phyloP scores from a whole-genome alignment of 2,329 filamentous ascomycete genomes.

The Exophiala mesophila region DNA sequence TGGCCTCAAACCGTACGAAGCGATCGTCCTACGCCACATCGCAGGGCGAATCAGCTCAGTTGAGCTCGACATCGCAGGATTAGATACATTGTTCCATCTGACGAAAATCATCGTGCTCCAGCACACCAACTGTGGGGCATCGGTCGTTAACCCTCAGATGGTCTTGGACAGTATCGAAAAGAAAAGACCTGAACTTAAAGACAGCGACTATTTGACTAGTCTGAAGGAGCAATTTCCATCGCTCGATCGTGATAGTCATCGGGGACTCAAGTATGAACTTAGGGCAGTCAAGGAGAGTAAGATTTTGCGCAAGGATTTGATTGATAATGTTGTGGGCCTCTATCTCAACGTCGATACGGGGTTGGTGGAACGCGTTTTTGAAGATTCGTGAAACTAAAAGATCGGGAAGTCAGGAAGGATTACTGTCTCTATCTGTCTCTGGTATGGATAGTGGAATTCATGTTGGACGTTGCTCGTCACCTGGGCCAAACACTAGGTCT shows the following conservation, averaged over 20 bases:
- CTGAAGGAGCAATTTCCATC: constrained; percentile 6
- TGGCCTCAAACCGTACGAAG: constrained; percentile 4
- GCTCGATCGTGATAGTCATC: constrained; percentile 5
- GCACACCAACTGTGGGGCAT: constrained; percentile 11
- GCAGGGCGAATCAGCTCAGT: constrained; percentile 8
- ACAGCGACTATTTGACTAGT: background rate
- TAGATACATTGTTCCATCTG: constrained; percentile 11
- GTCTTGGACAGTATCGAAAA: constrained; percentile 1
- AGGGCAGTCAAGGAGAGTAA: constrained; percentile 4
- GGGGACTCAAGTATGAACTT: constrained; percentile 5
- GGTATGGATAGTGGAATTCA: too few relatives aligned
- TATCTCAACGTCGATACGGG: constrained; percentile 13
- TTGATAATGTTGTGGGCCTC: constrained; percentile 7
- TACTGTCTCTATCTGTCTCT: too few relatives aligned
- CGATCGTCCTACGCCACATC: constrained; percentile 9
- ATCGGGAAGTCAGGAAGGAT: too few relatives aligned
- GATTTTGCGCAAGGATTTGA: constrained; percentile 8
- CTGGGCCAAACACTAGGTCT: too few relatives aligned
- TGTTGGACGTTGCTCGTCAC: too few relatives aligned
- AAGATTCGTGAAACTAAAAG: too few relatives aligned
- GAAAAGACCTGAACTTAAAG: constrained; percentile 5
- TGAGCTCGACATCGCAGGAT: constrained; percentile 8
- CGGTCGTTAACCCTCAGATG: constrained; percentile 7
- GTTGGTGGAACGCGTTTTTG: constrained; percentile 4
- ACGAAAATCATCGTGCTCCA: constrained; percentile 9